phyloP scores from a whole-genome alignment of 1,284 basidiomycete genomes.

The Sporisorium reilianum region DNA sequence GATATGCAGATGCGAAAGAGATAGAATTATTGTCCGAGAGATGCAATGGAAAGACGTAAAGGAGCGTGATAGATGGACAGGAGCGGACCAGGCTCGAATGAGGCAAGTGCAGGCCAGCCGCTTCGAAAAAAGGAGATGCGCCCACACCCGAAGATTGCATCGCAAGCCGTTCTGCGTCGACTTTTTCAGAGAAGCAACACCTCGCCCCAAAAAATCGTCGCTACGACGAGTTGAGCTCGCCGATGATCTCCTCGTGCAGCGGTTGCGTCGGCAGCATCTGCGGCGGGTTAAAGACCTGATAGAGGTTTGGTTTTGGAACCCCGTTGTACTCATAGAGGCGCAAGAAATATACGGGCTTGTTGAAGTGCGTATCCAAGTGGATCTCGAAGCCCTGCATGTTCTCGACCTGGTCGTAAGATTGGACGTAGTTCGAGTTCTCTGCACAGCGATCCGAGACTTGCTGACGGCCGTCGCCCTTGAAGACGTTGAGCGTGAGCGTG shows the following conservation, averaged over 20 bases:
- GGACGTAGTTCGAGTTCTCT: constrained; percentile 47
- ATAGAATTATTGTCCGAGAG: constrained; percentile 24
- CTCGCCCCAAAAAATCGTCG: neutral
- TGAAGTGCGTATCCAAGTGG: constrained; percentile 36
- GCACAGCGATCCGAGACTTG: constrained; percentile 46
- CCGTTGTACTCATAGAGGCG: constrained; percentile 59
- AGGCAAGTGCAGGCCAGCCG: neutral
- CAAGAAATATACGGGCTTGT: constrained; percentile 40
- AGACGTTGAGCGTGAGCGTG: constrained; percentile 55
- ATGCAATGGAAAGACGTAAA: constrained; percentile 8
- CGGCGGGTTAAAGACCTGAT: constrained; percentile 55
- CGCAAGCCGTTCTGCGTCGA: neutral
- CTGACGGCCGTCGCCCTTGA: constrained; percentile 58
- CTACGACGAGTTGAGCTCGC: constrained; percentile 36
- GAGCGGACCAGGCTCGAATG: too few species aligned
- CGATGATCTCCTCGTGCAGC: constrained; percentile 48
- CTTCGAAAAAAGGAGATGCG: neutral
- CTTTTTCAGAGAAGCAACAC: neutral
- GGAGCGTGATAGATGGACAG: constrained; percentile 10
- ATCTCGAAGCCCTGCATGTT: constrained; percentile 52
- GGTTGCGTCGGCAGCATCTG: constrained; percentile 65
- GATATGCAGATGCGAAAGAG: constrained; percentile 13
- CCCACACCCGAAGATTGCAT: neutral
- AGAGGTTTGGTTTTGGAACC: constrained; percentile 51
- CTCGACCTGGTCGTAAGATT: constrained; percentile 56